Base-by-base conservation (phyloP, 2,329 filamentous ascomycete species). In the Trichoderma sp. region DNA sequence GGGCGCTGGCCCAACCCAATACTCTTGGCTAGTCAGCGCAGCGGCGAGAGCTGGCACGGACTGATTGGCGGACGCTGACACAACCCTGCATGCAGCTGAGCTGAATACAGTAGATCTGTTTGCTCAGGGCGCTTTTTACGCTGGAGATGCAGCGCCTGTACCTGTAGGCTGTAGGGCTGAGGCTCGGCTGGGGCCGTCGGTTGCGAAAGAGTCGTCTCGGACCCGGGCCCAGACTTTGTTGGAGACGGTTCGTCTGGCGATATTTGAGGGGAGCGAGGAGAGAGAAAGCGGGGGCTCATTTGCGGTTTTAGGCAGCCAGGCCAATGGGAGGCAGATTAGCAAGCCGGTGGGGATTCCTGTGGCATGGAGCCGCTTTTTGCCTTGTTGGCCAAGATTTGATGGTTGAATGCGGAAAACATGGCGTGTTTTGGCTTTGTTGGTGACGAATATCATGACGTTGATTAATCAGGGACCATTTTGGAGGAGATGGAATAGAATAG, bases 61-160 rank as follows among this genome's bases (percentile, higher is more conserved):
- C 66, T 69, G 66, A 69, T 69, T 69, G 66, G 66, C 66, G 56
- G 65, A 15, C 11, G 65, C 64, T 39, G 64, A 58, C 64, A 15
- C 65, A 24, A 60, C 66, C 66, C 66, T 69, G 66, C 66, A 69
- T 58, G 64, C 51, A 56, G 51, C 64, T 58, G 64, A 26, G n/a
- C 30, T 43, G 39, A n/a, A 43, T 43, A 36, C 34, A 36, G 34
- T 36, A 43, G 64, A 56, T 34, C 21, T 15, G 36, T 39, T 11
- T 69, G 34, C 36, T 61, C 39, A 21, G 26, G 66, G 32, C 51
- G 66, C 28, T 11, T 15, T 53, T 28, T 32, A 12, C 65, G 39
- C 65, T 34, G 24, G 18, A 30, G 30, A 36, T 15, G 64, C 32
- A 57, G 64, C 51, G 61, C 28, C 53, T 43, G 65, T 36, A 36